Evolutionary conservation across 106 monocot species (phyloP).

Genomic region (Dioscorea dumetorum): DNA sequence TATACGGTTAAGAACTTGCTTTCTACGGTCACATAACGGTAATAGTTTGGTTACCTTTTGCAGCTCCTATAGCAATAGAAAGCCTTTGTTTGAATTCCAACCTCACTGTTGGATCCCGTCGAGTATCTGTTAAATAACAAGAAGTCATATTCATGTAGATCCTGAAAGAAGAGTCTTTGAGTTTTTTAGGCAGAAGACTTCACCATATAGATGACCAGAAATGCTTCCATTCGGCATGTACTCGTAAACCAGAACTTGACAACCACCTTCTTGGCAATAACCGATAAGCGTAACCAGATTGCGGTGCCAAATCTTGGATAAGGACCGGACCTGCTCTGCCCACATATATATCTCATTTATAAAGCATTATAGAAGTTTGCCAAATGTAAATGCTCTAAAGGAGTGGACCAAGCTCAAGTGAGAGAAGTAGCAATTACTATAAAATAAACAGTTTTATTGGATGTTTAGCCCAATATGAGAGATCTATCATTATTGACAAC

Average conservation of each 20-base stretch:
- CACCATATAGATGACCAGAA: conserved; percentile 63
- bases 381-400: too few relatives aligned
- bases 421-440: too few relatives aligned
- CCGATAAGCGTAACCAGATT: conserved; percentile 70
- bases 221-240: conserved; percentile 75
- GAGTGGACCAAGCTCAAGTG: too few relatives aligned
- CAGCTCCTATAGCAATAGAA: conserved; percentile 60
- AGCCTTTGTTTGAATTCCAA: conserved; percentile 79
- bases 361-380: too few relatives aligned
- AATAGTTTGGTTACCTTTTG: conserved; percentile 41
- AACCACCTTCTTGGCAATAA: conserved; percentile 65
- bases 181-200: background rate
- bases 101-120: conserved; percentile 22
- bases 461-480: too few relatives aligned
- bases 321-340: conserved; percentile 31
- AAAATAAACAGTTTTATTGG: too few relatives aligned
- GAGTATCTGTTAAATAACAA: conserved; percentile 18
- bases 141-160: background rate
- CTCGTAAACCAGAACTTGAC: conserved; percentile 58
- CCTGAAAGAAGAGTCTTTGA: background rate
- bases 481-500: too few relatives aligned
- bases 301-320: conserved; percentile 53
- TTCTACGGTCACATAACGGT: background rate
- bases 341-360: too few relatives aligned
- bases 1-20: background rate